These are phyloP conservation scores for Pelargonium myrrhifolium DNA, from an alignment of 441 rosid species.

Conservation along the genomic window DNA sequence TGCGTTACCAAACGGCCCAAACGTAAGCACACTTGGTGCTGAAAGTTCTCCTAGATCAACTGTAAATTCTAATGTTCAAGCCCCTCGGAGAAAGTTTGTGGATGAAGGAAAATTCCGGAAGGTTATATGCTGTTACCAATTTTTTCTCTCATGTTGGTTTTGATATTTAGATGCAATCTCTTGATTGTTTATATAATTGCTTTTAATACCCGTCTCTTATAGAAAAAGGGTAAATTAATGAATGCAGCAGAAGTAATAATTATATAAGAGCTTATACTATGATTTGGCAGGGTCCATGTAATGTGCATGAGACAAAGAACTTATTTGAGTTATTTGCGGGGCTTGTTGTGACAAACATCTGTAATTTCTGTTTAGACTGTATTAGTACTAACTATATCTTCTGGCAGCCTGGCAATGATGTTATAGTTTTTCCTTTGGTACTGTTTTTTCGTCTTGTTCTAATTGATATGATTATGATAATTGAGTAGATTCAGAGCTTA, in stretches of 20 bases:
- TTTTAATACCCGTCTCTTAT: not conserved
- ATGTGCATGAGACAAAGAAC: not conserved
- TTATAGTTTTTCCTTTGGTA: not conserved
- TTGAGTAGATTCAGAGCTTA: too few relatives aligned
- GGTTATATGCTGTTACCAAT: slow-evolving; percentile 34
- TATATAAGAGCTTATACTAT: not conserved
- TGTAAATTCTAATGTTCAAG: slow-evolving; percentile 73
- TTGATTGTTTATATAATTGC: slow-evolving; percentile 5
- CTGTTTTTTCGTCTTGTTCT: not conserved
- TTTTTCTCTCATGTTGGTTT: not conserved
- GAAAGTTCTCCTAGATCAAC: slow-evolving; percentile 70
- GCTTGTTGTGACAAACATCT: not conserved
- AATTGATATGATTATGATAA: not conserved
- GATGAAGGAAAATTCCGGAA: slow-evolving; percentile 97
- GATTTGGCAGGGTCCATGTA: not conserved
- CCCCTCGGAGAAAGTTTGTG: slow-evolving; percentile 92
- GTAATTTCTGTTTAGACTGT: not conserved
- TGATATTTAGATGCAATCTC: not conserved
- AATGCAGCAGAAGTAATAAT: not conserved
- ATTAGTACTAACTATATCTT: not conserved
- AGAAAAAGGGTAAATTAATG: not conserved
- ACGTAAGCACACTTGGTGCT: slow-evolving; percentile 33
- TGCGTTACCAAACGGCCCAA: slow-evolving; percentile 59
- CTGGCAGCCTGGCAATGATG: not conserved
- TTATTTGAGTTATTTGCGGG: not conserved